phyloP scores from a whole-genome alignment of 495 filamentous ascomycete species.

The Friedmanniomyces simplex region DNA sequence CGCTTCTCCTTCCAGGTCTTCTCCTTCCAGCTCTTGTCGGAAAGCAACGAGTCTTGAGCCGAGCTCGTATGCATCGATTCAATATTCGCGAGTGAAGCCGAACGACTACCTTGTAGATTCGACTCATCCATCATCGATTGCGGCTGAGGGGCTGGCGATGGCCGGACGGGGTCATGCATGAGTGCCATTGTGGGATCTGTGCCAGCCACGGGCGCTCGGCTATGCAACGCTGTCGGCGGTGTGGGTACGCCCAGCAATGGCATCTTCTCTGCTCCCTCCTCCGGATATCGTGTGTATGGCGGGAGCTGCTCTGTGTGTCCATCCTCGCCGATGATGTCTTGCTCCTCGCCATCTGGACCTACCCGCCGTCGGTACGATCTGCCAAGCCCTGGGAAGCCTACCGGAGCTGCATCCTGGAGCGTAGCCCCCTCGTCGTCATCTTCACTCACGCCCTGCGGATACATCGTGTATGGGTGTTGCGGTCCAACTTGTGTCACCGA shows the following conservation, averaged over 20 bases:
- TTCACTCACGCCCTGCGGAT: slow-evolving; percentile 64
- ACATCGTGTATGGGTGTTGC: slow-evolving; percentile 82
- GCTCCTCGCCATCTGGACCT: slow-evolving; percentile 76
- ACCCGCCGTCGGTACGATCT: slow-evolving; percentile 57
- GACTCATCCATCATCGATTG: slow-evolving; percentile 21
- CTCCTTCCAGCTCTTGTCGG: slow-evolving; percentile 26
- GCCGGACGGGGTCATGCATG: slow-evolving; percentile 13
- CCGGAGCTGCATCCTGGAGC: slow-evolving; percentile 39
- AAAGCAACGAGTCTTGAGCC: not conserved
- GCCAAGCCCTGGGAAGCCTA: slow-evolving; percentile 62
- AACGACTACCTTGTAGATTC: not conserved
- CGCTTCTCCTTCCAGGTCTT: slow-evolving; percentile 26
- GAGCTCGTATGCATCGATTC: not conserved
- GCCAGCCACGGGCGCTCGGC: slow-evolving; percentile 15
- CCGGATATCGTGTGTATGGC: slow-evolving; percentile 74
- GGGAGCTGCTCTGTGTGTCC: slow-evolving; percentile 85
- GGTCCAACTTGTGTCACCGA: slow-evolving; percentile 38
- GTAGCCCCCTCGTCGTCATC: slow-evolving; percentile 35
- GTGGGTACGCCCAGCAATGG: slow-evolving; percentile 4
- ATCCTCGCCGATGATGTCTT: slow-evolving; percentile 78
- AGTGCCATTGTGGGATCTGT: slow-evolving; percentile 18
- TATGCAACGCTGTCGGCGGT: slow-evolving; percentile 15
- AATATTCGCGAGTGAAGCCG: not conserved
- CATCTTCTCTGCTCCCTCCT: slow-evolving; percentile 32
- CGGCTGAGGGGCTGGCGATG: slow-evolving; percentile 6